Conservation (phyloP, 495 filamentous ascomycete species). For the Neurospora sp. region DNA sequence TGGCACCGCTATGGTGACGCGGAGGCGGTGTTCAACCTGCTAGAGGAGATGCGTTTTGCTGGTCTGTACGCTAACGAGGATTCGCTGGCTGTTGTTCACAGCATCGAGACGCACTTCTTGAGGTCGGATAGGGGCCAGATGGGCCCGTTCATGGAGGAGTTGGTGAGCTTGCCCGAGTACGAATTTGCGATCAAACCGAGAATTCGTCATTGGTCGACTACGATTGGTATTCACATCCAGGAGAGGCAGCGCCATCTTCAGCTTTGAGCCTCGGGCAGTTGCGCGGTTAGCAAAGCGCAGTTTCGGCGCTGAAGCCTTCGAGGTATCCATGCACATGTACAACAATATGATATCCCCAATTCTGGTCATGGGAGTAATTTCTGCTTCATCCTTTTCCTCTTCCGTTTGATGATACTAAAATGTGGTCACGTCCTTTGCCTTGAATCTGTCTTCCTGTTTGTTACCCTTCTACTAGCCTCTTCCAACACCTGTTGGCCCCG, state of each 20-base stretch:
- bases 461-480: too few relatives aligned
- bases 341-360: too few relatives aligned
- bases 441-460: too few relatives aligned
- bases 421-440: too few relatives aligned
- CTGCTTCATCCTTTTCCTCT: too few relatives aligned
- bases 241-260: conserved; percentile 9
- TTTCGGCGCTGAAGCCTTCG: too few relatives aligned
- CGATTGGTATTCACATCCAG: conserved; percentile 9
- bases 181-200: conserved; percentile 12
- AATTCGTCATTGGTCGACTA: conserved; percentile 13
- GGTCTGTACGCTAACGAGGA: conserved; percentile 52
- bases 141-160: conserved; percentile 23
- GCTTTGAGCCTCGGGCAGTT: neutral
- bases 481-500: too few relatives aligned
- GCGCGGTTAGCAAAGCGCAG: too few relatives aligned
- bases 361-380: too few relatives aligned
- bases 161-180: conserved; percentile 31
- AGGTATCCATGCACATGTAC: too few relatives aligned
- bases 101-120: conserved; percentile 13
- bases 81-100: conserved; percentile 43
- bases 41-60: conserved; percentile 67
- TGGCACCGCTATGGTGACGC: conserved; percentile 57
- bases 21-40: conserved; percentile 45
- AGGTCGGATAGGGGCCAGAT: conserved; percentile 1
- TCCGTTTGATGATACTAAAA: too few relatives aligned